Base-by-base conservation (phyloP, 106 monocot species). In the Triglochin maritima region DNA sequence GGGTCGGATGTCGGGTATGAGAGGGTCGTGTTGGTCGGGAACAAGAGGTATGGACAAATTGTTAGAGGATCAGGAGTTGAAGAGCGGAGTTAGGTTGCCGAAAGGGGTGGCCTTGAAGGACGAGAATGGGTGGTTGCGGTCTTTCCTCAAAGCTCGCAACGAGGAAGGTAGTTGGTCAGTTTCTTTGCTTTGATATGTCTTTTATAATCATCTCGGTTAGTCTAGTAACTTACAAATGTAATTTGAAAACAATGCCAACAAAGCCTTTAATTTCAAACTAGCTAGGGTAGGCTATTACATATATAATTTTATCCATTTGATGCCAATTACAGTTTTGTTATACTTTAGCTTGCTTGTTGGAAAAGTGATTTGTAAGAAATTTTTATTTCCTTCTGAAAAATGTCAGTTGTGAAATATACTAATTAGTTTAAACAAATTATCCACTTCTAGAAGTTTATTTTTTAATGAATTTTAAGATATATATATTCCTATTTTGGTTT, bases 131-230 rank as follows among this genome's bases (percentile, higher is more conserved):
- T 45, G 42, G 9, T 50, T 57, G 17, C 50, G 76, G 57, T 67
- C 80, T 2, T 65, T 82, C 54, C 61, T 91, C 41, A 60, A 69
- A 60, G 84, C 68, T 54, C 77, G 81, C 43, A 73, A 53, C n/a
- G 84, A 64, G 43, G 78, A 85, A 87, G 91, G 91, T 91, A 7
- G 9, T 17, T 9, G 5, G 8, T 46, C 60, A 4, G 48, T 65
- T 12, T 29, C 50, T 17, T 50, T 59, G 4, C 44, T 57, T 46
- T 9, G 62, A 61, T 74, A 14, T 5, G 8, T 17, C 6, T 17
- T 60, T 47, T 15, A 8, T 64, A 45, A 5, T 16, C 9, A 57
- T 48, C 12, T 17, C 2, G 3, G 49, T 48, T 59, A 4, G 4
- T 16, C 9, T 47, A 48, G 8, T 46, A 48, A 14, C 49, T 65